Evolutionary conservation across 495 filamentous ascomycete genomes (phyloP), one percentile per base, ranked within the genome.

Genomic region (Clohesyomyces aquaticus): DNA sequence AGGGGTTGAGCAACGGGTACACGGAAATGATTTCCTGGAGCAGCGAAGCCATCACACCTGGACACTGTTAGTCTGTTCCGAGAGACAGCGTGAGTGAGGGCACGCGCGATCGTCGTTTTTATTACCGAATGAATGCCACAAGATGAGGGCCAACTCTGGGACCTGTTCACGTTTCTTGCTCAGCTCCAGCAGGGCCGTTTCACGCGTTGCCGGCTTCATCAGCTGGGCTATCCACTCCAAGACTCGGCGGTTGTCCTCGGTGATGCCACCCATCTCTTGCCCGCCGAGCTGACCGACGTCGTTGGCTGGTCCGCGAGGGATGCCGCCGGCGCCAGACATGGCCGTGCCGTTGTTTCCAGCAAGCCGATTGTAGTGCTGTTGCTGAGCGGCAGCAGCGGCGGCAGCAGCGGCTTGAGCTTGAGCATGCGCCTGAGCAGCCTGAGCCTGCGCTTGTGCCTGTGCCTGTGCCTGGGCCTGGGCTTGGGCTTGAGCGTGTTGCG

Each of bases 111-210:
- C n/a, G n/a, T n/a, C n/a, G n/a, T n/a, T n/a, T n/a, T 26, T 42
- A 88, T 65, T 85, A 97, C 93, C 94, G 73, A 97, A 97, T 1
- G 94, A 97, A 76, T 99, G 93, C 94, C 94, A 99, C 55, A 99
- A 84, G 50, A 99, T 96, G 66, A 99, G 77, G 28, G 94, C 94
- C 61, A 99, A 80, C 76, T 99, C 94, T 16, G 94, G 92, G 16
- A 99, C 95, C 75, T 98, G 95, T 74, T 99, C 94, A 45, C 94
- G 81, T 81, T 99, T 99, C 81, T 99, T 99, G 80, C 93, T 97
- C 45, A 99, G 81, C 75, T 99, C 94, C 73, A 99, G 85, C 18
- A 99, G 82, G 50, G 94, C 95, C 0, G 88, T 86, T 77, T 99
- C 94, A 54, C 94, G 82, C 18, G 91, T 91, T 51, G 84, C 85